Evolutionary conservation across 495 filamentous ascomycete species (phyloP).

Genomic region (Talaromyces adpressus): DNA sequence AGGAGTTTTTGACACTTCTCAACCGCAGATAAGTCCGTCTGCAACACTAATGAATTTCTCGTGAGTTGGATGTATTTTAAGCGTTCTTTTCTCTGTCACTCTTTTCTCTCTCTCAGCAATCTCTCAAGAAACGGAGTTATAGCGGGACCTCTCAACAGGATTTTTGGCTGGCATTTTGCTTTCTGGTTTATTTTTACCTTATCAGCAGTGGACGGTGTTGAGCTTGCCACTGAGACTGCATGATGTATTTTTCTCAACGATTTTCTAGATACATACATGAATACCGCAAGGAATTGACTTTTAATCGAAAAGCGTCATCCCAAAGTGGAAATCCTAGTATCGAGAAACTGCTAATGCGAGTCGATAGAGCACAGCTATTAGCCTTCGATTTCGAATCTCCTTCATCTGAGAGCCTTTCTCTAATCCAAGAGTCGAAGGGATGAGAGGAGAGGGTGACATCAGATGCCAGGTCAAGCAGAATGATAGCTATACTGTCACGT

Average conservation of each 20-base stretch:
- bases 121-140: slow-evolving; percentile 27
- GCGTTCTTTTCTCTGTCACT: slow-evolving; percentile 7
- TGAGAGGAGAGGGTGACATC: not conserved
- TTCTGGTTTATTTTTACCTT: slow-evolving; percentile 9
- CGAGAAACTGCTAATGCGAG: not conserved
- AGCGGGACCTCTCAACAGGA: slow-evolving; percentile 34
- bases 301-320: not conserved
- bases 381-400: not conserved
- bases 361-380: not conserved
- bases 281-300: not conserved
- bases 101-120: not conserved
- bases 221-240: not conserved
- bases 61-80: slow-evolving; percentile 2
- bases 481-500: not conserved
- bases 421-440: not conserved
- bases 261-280: not conserved
- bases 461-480: not conserved
- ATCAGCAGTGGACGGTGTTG: not conserved
- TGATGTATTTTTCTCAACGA: slow-evolving; percentile 2
- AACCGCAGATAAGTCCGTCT: slow-evolving; percentile 43
- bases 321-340: not conserved
- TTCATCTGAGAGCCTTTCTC: not conserved
- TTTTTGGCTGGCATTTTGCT: slow-evolving; percentile 14
- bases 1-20: slow-evolving; percentile 85
- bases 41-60: not conserved